Base-by-base conservation (phyloP, 116 monocot species). In the Trichopus zeylanicus region DNA sequence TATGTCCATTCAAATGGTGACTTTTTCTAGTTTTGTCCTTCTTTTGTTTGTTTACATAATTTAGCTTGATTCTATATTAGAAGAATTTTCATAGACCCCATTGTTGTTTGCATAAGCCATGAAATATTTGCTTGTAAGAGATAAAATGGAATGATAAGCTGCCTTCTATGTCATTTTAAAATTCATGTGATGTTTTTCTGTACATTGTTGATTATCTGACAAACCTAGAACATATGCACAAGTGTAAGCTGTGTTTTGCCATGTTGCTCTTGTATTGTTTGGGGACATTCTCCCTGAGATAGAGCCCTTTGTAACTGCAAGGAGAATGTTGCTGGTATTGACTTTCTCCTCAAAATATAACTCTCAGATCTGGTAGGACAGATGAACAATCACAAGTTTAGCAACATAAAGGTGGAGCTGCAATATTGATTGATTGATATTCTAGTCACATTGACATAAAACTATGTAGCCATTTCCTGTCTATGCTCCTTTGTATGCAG, bases 1-100 rank as follows among this genome's bases (percentile, higher is more conserved):
- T 87, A 86, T 72, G 72, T 21, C 3, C 46, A 9, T 2, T 68
- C 29, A 42, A 3, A 42, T n/a, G 1, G 42, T 42, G 42, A n/a
- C 24, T 3, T 21, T 24, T 22, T 53, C 22, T 38, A 47, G 60
- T 8, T 26, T 33, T 6, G 19, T 33, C 10, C 25, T 59, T 21
- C 2, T 25, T 38, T 24, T 55, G 49, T 7, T 59, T 63, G 5
- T 8, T 42, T 48, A 18, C 27, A 55, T 56, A 34, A 33, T 12
- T 13, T 15, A 42, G 13, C 18, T 13, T 42, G 8, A 42, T 42
- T 42, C 42, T 42, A 16, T 42, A 42, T 18, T 13, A n/a, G 13
- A 42, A 42, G n/a, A 16, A 42, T 42, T n/a, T n/a, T 42, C n/a
- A 42, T 42, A 16, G 13, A n/a, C 42, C 13, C 13, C 13, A 3